Evolutionary conservation across 164 flowering plant genomes (phyloP).

Genomic region (Santalum album): DNA sequence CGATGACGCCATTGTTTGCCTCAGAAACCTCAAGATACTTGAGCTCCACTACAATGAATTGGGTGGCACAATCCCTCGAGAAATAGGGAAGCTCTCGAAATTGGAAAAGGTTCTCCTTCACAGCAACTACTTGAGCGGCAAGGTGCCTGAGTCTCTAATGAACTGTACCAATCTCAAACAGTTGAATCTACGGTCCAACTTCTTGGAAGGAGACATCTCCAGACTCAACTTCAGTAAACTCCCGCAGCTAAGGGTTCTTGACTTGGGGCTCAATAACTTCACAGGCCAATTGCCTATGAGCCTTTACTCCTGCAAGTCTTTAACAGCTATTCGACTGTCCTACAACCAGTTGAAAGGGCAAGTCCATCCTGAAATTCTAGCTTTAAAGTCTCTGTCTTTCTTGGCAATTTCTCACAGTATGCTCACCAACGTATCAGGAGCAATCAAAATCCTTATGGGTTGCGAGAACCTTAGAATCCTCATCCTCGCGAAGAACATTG

Average conservation of each 20-base stretch:
- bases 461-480: conserved; percentile 38
- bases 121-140: background rate
- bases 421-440: conserved; percentile 33
- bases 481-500: conserved; percentile 30
- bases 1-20: background rate
- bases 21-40: background rate
- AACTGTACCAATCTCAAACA: background rate
- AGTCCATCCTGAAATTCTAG: background rate
- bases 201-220: background rate
- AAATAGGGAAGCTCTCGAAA: background rate
- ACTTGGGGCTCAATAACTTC: background rate
- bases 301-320: background rate
- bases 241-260: background rate
- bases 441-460: conserved; percentile 28
- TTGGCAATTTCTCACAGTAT: conserved; percentile 42
- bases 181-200: background rate
- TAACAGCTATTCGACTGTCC: background rate
- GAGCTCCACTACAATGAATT: background rate
- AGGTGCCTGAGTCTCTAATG: background rate
- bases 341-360: background rate
- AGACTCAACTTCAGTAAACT: background rate
- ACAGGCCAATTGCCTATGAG: background rate
- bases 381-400: conserved; percentile 39
- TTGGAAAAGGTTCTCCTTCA: background rate
- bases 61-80: background rate